Percentiles rank a stretch among this genome's conserved stretches.
Conservation (phyloP, 2,329 filamentous ascomycete species). For the Amylocarpus encephaloides region DNA sequence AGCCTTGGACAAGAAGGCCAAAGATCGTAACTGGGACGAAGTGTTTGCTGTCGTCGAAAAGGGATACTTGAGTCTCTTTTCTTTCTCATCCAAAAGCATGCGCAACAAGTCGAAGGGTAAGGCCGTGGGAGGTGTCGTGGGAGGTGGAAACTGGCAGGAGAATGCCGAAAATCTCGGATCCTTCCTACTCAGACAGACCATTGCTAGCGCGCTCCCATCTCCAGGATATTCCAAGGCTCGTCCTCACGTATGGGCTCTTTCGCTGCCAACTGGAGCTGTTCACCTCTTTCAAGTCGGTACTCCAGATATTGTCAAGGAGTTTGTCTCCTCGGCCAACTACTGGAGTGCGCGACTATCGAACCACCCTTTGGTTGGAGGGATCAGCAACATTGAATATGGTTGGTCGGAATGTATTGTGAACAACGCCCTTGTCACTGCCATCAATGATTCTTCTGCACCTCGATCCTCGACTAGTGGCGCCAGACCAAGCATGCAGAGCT, state of each 20-base stretch:
- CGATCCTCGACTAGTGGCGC: conserved; percentile 26
- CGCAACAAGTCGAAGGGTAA: conserved; percentile 57
- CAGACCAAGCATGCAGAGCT: conserved; percentile 46
- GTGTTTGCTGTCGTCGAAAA: conserved; percentile 96
- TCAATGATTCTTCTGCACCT: conserved; percentile 40
- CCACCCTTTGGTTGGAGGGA: conserved; percentile 83
- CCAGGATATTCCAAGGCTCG: conserved; percentile 88
- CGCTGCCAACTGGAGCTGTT: conserved; percentile 84
- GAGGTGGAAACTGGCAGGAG: conserved; percentile 96
- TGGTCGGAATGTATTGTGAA: conserved; percentile 83
- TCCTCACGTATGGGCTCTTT: conserved; percentile 91
- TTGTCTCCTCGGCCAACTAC: conserved; percentile 91
- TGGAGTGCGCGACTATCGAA: conserved; percentile 95
- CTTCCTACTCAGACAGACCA: conserved; percentile 83
- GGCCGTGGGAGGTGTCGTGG: conserved; percentile 60
- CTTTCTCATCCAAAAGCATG: conserved; percentile 76
- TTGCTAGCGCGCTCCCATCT: conserved; percentile 81
- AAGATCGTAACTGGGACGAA: conserved; percentile 89
- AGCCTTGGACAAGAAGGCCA: conserved; percentile 81
- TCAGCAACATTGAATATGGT: conserved; percentile 96
- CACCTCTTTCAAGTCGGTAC: conserved; percentile 98
- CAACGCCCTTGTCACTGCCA: conserved; percentile 38
- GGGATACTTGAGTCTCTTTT: conserved; percentile 89
- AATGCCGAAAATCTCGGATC: conserved; percentile 85
- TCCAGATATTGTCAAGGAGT: conserved; percentile 88